Evolutionary conservation across 2,329 filamentous ascomycete genomes (phyloP).

Genomic region (Xylariaceae sp.): DNA sequence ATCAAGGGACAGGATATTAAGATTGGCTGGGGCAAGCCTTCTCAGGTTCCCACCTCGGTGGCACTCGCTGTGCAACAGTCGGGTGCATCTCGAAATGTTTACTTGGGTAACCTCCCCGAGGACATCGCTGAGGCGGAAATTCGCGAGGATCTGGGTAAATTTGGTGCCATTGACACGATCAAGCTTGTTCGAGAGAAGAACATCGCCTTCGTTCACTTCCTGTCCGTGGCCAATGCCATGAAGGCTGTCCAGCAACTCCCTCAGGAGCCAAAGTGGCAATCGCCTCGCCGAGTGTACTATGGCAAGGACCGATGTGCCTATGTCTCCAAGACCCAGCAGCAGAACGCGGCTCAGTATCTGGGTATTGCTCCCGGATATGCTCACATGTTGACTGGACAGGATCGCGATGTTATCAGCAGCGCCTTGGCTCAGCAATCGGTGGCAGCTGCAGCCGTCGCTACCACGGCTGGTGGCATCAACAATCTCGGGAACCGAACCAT

Average conservation of each 20-base stretch:
- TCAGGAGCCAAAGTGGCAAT: constrained; percentile 95
- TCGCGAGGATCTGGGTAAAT: constrained; percentile 91
- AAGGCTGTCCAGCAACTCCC: constrained; percentile 96
- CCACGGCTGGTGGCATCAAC: constrained; percentile 92
- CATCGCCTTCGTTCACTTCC: constrained; percentile 95
- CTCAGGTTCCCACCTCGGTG: constrained; percentile 94
- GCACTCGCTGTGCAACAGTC: constrained; percentile 97
- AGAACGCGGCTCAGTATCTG: constrained; percentile 96
- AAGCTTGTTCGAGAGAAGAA: constrained; percentile 98
- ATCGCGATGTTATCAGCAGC: constrained; percentile 94
- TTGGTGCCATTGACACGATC: constrained; percentile 92
- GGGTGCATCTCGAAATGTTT: constrained; percentile 93
- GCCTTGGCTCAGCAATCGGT: constrained; percentile 96
- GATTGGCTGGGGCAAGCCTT: constrained; percentile 98
- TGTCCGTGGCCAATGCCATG: constrained; percentile 94
- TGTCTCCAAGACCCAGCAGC: constrained; percentile 98
- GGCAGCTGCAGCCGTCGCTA: constrained; percentile 92
- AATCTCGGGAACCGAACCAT: constrained; percentile 97
- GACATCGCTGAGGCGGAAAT: constrained; percentile 89
- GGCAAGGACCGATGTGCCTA: constrained; percentile 98
- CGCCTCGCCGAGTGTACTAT: constrained; percentile 93
- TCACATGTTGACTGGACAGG: constrained; percentile 91
- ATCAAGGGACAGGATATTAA: constrained; percentile 99
- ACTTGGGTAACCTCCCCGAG: constrained; percentile 88
- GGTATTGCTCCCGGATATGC: constrained; percentile 96